Evolutionary conservation across 805 yeast species (phyloP), one percentile per base, ranked within the genome.

Genomic region (Kuraishia floccosa): DNA sequence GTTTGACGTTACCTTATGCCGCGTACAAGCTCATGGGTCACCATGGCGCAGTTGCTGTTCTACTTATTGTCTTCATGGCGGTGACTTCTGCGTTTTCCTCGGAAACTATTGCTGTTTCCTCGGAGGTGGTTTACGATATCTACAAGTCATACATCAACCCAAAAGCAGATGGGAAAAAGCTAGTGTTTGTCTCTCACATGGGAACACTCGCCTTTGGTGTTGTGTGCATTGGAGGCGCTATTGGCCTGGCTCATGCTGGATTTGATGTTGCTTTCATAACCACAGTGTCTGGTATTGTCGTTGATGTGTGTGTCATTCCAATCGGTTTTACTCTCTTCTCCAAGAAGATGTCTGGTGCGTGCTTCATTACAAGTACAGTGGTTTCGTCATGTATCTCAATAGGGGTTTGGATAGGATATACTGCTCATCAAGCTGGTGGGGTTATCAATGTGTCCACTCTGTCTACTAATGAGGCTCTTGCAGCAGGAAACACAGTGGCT

Each of bases 71-170:
- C 8, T 86, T 86, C 54, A 81, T 84, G 87, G 94, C 96, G 17
- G 89, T 81, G 26, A 86, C 96, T 0, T 80, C 93, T 29, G 94
- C 96, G 17, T 73, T 83, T 69, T 81, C 94, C 20, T 89, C 95
- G 24, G 95, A 86, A 54, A 69, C 86, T 46, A 82, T 86, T 48
- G 80, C 95, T 2, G 87, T 83, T 13, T 80, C 94, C 3, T 78
- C 94, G 2, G 72, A 86, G 37, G 70, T 75, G 61, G 81, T 94
- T 27, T 86, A 83, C 44, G 96, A 86, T 56, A 64, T 86, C 38
- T 86, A 79, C 71, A 73, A 83, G 56, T 68, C 75, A 17, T 85
- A 86, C 56, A 58, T 85, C 45, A 73, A 83, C 47, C 93, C 94
- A 28, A 59, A 61, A 17, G 95, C 95, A 4, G 51, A 68, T 6